Evolutionary conservation across 768 basidiomycete species (phyloP).

Genomic region (Leccinum truebloodii): DNA sequence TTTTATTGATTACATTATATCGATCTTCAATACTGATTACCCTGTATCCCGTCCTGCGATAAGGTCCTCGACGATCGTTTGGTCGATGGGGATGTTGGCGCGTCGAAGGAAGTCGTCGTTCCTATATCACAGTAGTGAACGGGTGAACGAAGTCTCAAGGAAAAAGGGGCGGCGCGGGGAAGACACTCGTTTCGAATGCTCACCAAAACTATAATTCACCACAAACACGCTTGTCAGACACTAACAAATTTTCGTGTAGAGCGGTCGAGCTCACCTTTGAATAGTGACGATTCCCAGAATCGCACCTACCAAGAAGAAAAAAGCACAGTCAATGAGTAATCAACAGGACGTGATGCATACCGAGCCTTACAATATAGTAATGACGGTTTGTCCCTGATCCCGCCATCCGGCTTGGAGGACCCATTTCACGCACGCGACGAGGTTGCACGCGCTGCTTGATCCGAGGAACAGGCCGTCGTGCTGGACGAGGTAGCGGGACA

Average conservation of each 20-base stretch:
- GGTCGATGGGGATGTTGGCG: conserved; percentile 44
- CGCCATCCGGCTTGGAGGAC: conserved; percentile 69
- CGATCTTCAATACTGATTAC: not conserved
- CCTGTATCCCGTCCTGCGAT: conserved; percentile 23
- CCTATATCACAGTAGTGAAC: conserved; percentile 31
- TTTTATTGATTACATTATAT: conserved; percentile 17
- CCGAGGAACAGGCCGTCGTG: conserved; percentile 94
- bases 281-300: conserved; percentile 89
- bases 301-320: conserved; percentile 55
- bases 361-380: conserved; percentile 77
- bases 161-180: not conserved
- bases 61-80: conserved; percentile 41
- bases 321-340: not conserved
- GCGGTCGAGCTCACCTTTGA: conserved; percentile 63
- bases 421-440: conserved; percentile 87
- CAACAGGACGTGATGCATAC: not conserved
- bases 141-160: not conserved
- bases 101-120: conserved; percentile 51
- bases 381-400: conserved; percentile 62
- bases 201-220: conserved; percentile 49
- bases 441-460: conserved; percentile 94
- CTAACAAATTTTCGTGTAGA: not conserved
- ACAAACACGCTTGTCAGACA: not conserved
- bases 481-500: conserved; percentile 91
- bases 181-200: conserved; percentile 14